Evolutionary conservation across 2,329 filamentous ascomycete genomes (phyloP), one percentile per base, ranked within the genome.

Genomic region (Scleromitrula shiraiana): DNA sequence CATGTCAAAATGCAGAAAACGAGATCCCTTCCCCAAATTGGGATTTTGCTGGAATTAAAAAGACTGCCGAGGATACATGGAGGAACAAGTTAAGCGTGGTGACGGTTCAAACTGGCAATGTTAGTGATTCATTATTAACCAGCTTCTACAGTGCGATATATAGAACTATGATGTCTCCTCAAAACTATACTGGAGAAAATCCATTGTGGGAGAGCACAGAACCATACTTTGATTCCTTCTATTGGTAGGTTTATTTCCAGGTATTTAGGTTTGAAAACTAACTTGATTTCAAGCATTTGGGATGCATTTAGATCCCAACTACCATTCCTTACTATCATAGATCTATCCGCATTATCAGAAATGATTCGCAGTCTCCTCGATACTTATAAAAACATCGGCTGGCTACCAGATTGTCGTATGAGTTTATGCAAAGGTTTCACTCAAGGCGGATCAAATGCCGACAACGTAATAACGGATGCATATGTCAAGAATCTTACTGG

Each of bases 131-230:
- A 0, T 61, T 82, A 1, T 66, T 80, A 48, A 76, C 62, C 12
- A 76, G 76, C 27, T 85, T 87, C 55, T 87, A 82, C 70, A 84
- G 78, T 39, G 82, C 80, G 4, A 74, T 83, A 15, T 87, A 87
- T 60, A 70, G 82, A 10, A 75, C 78, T 2, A 77, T 85, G 74
- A 77, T 86, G 53, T 81, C 76, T 42, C 83, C 83, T 2, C 82
- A 86, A 56, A 83, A 87, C 55, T 85, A 85, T 55, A 86, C 83
- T 0, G 81, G 80, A 0, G 83, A 88, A 60, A 88, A 87, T 46
- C 81, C 82, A 0, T 60, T 79, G 0, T 88, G 83, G 81, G 54
- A 74, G 4, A 80, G 75, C 39, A 69, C 68, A 1, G 81, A 85
- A 62, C 83, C 82, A 1, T 87, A 87, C 58, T 88, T 82, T 59